Base-by-base conservation (phyloP, 768 basidiomycete species). In the Austroboletus festivus region DNA sequence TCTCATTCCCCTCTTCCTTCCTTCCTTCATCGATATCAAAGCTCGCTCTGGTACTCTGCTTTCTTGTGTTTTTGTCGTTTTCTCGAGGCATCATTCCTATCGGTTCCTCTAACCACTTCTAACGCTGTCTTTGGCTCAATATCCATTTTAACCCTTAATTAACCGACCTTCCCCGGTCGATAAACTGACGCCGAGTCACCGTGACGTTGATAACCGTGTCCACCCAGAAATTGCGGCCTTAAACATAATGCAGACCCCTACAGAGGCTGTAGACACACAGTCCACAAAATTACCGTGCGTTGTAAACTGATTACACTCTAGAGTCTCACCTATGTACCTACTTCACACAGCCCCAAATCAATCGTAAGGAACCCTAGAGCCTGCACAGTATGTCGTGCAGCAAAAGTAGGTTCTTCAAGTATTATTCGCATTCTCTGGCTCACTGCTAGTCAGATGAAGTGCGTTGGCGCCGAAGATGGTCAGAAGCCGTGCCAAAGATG, bases 401-500 rank as follows among this genome's bases (percentile, higher is more conserved):
- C 89, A 53, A 92, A 92, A 80, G 89, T 85, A 54, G 38, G 48
- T 42, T 31, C 52, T 45, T 40, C 53, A 34, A 47, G 49, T 52
- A 52, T 46, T 44, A 50, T 48, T 45, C 39, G 42, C 46, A 54
- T 46, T 47, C 33, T 24, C 19, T 45, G 21, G 42, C 47, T 68
- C 49, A 62, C 52, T 40, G 38, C 46, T 30, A 42, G 44, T 38
- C 56, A 92, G 89, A 93, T 93, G 89, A 90, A 91, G 67, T 93
- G 89, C 59, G 89, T 92, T 50, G 89, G 88, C 38, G 86, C 90
- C 42, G 89, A 93, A 64, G 89, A 92, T 59, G 88, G 89, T 50
- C 76, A 81, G 52, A 83, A 82, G 58, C 81, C 79, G 24, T 93
- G 89, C 64, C 88, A 92, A 64, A 84, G 89, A 43, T 93, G 89